Conservation (phyloP, 176 grass and related monocot genomes). For the Thinopyrum elongatum region DNA sequence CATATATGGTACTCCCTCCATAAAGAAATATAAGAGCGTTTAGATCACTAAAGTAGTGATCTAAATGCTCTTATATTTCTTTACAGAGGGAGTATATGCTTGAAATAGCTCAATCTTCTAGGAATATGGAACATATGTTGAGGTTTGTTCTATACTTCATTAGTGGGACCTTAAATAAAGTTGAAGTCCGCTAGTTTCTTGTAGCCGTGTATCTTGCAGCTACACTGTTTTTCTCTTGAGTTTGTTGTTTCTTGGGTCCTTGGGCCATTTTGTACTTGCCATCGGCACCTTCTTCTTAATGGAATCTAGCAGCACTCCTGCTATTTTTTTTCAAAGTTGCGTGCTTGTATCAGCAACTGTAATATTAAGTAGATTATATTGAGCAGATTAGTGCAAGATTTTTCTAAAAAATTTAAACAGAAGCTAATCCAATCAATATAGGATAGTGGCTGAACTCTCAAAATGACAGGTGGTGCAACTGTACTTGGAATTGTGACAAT, state of each 20-base stretch:
- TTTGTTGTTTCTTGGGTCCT: too few species aligned
- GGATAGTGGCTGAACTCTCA: neutral
- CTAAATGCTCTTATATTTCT: too few species aligned
- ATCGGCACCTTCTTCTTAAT: too few species aligned
- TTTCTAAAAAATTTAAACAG: neutral
- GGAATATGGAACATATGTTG: neutral
- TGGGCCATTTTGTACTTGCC: too few species aligned
- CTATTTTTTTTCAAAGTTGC: too few species aligned
- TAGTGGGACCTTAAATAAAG: too few species aligned
- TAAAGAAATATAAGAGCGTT: too few species aligned
- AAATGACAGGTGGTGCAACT: neutral
- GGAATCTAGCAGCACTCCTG: too few species aligned
- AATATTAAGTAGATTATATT: neutral
- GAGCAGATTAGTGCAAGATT: neutral
- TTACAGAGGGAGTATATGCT: neutral
- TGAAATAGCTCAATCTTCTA: constrained; percentile 8
- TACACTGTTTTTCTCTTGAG: too few species aligned
- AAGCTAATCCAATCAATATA: neutral
- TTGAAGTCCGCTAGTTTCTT: too few species aligned
- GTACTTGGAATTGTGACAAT: constrained; percentile 5
- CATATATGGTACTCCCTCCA: neutral
- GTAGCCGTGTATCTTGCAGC: too few species aligned
- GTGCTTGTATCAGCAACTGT: neutral
- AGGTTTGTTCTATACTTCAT: neutral
- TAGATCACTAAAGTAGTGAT: too few species aligned